Percentiles rank a stretch among this genome's conserved stretches.
These are phyloP conservation scores for Crithidia fasciculata DNA, from an alignment of 208 protist genomes.

Conservation along the genomic window DNA sequence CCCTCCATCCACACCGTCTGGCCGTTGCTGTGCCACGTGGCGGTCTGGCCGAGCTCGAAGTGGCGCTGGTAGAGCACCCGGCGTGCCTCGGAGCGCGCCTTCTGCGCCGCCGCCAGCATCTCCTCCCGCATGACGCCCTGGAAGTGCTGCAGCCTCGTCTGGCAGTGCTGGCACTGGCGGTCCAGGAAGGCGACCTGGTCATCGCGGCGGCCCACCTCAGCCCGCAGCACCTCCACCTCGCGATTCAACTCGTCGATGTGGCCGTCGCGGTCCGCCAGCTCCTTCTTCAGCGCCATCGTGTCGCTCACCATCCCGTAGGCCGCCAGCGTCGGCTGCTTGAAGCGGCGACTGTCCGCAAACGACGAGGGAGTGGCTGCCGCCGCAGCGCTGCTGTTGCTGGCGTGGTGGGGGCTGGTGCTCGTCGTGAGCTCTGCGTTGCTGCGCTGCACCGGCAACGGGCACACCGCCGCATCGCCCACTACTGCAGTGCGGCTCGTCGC, in stretches of 20 bases:
- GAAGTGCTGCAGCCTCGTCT: constrained; percentile 44
- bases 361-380: not conserved
- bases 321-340: constrained; percentile 70
- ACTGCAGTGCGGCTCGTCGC: not conserved
- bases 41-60: constrained; percentile 83
- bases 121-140: constrained; percentile 55
- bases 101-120: constrained; percentile 54
- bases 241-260: constrained; percentile 63
- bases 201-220: constrained; percentile 37
- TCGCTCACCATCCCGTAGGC: constrained; percentile 70
- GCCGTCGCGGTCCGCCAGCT: constrained; percentile 52
- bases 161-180: constrained; percentile 26
- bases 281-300: constrained; percentile 52
- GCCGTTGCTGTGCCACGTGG: constrained; percentile 51
- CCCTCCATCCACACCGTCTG: constrained; percentile 82
- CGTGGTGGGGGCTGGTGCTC: not conserved
- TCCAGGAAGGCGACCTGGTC: constrained; percentile 36
- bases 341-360: constrained; percentile 27
- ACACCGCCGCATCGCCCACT: not conserved
- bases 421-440: constrained; percentile 16
- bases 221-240: constrained; percentile 25
- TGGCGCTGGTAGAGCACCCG: constrained; percentile 65
- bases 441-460: constrained; percentile 1
- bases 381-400: not conserved
- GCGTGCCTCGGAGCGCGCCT: constrained; percentile 52